Percentiles rank a stretch among this genome's conserved stretches.
These are phyloP conservation scores for Datisca glomerata DNA, from an alignment of 306 rosid species.

Conservation along the genomic window DNA sequence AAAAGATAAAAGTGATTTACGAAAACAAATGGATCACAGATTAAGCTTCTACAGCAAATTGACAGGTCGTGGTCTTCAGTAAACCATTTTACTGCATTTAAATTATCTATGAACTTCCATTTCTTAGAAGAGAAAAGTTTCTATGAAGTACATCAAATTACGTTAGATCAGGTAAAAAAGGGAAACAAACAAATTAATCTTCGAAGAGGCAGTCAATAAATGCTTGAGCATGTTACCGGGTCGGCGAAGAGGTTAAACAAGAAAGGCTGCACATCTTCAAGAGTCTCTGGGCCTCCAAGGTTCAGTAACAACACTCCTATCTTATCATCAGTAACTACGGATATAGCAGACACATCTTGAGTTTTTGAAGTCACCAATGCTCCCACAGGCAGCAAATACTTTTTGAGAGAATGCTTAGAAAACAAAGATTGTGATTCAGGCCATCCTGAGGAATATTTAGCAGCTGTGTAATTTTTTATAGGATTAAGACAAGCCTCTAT, in stretches of 20 bases:
- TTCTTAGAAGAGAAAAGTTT: too few relatives aligned
- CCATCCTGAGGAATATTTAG: conserved; percentile 33
- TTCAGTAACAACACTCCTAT: conserved; percentile 81
- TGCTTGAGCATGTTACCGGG: conserved; percentile 45
- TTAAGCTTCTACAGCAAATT: too few relatives aligned
- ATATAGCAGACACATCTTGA: conserved; percentile 29
- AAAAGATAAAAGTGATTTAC: too few relatives aligned
- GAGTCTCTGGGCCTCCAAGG: conserved; percentile 97
- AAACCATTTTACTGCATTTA: too few relatives aligned
- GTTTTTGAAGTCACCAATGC: conserved; percentile 49
- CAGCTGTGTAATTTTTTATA: conserved; percentile 20
- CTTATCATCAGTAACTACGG: conserved; percentile 52
- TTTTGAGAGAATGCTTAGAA: conserved; percentile 36
- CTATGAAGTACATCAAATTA: too few relatives aligned
- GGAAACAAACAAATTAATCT: too few relatives aligned
- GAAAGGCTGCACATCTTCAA: conserved; percentile 95
- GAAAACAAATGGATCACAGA: too few relatives aligned
- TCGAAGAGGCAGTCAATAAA: neutral
- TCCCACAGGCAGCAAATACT: conserved; percentile 40
- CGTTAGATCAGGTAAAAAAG: too few relatives aligned
- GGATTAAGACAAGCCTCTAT: conserved; percentile 25
- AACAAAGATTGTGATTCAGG: conserved; percentile 34
- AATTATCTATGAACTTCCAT: too few relatives aligned
- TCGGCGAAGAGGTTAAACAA: conserved; percentile 95
- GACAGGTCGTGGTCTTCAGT: too few relatives aligned